Percentiles rank a stretch among this genome's conserved stretches.
phyloP scores from a whole-genome alignment of 2,329 filamentous ascomycete genomes.

The Aureobasidium sp. region DNA sequence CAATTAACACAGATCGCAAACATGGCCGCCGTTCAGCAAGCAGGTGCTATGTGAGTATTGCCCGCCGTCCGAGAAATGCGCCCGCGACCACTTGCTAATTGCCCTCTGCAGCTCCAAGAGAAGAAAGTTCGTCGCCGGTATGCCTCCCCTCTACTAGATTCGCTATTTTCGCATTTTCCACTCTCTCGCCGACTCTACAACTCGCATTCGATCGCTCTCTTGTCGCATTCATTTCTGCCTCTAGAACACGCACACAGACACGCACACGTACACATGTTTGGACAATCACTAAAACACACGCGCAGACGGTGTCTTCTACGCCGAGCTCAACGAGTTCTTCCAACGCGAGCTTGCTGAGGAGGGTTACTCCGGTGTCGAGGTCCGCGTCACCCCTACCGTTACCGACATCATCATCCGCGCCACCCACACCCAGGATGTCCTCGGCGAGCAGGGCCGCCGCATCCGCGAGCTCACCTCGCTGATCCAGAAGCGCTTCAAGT shows the following conservation, averaged over 20 bases:
- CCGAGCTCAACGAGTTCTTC: conserved; percentile 99
- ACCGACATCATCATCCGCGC: conserved; percentile 99
- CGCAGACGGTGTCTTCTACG: conserved; percentile 97
- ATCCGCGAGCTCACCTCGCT: conserved; percentile 99
- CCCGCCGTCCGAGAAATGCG: background rate
- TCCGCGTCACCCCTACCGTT: conserved; percentile 98
- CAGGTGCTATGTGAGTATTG: conserved; percentile 19
- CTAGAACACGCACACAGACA: background rate
- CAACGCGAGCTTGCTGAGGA: conserved; percentile 99
- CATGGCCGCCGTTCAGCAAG: conserved; percentile 31
- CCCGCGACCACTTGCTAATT: conserved; percentile 12
- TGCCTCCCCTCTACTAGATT: conserved; percentile 17
- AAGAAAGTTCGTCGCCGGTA: conserved; percentile 59
- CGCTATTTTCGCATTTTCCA: background rate
- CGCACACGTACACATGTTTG: background rate
- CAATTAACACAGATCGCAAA: conserved; percentile 25
- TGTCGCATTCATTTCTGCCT: background rate
- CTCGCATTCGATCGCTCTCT: background rate
- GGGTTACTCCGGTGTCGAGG: conserved; percentile 99
- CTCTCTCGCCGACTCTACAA: background rate
- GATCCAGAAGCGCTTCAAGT: conserved; percentile 99
- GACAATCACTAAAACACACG: conserved; percentile 16
- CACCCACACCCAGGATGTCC: conserved; percentile 99
- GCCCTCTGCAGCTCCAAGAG: conserved; percentile 64
- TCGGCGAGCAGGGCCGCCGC: conserved; percentile 98